Conservation (phyloP, 148 eudicot species). For the Rhododendron mucronatum region DNA sequence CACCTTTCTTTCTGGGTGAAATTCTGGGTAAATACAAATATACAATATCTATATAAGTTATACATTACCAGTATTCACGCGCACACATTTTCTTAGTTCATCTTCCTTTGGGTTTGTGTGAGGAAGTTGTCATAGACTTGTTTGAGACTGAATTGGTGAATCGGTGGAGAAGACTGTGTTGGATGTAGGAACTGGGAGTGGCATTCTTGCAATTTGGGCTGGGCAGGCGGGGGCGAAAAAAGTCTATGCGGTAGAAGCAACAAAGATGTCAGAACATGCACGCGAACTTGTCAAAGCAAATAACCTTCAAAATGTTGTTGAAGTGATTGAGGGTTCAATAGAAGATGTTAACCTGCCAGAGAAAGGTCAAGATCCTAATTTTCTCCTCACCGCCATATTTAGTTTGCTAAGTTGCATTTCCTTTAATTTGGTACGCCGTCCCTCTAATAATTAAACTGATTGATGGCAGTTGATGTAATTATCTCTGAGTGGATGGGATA, state of each 20-base stretch:
- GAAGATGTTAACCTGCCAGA: slow-evolving; percentile 85
- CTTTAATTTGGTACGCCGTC: neutral
- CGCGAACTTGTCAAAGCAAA: slow-evolving; percentile 83
- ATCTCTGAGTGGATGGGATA: slow-evolving; percentile 99
- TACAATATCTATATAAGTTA: neutral
- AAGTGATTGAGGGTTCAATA: slow-evolving; percentile 89
- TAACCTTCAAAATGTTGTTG: slow-evolving; percentile 63
- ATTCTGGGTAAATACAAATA: neutral
- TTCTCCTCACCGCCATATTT: neutral
- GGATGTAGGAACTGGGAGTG: slow-evolving; percentile 99
- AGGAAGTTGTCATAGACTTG: neutral
- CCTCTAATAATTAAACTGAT: slow-evolving; percentile 15
- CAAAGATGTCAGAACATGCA: slow-evolving; percentile 95
- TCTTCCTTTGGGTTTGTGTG: neutral
- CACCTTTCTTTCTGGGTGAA: neutral
- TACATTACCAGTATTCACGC: neutral
- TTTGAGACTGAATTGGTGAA: slow-evolving; percentile 32
- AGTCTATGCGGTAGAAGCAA: slow-evolving; percentile 98
- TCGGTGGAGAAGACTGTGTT: slow-evolving; percentile 60
- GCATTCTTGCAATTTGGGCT: slow-evolving; percentile 96
- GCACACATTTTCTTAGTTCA: neutral
- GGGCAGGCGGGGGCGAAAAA: slow-evolving; percentile 99
- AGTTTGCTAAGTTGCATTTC: neutral
- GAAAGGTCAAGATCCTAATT: slow-evolving; percentile 50
- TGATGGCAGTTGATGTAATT: slow-evolving; percentile 81